Conservation (phyloP, 495 filamentous ascomycete species). For the Penicillium macrosclerotiorum region DNA sequence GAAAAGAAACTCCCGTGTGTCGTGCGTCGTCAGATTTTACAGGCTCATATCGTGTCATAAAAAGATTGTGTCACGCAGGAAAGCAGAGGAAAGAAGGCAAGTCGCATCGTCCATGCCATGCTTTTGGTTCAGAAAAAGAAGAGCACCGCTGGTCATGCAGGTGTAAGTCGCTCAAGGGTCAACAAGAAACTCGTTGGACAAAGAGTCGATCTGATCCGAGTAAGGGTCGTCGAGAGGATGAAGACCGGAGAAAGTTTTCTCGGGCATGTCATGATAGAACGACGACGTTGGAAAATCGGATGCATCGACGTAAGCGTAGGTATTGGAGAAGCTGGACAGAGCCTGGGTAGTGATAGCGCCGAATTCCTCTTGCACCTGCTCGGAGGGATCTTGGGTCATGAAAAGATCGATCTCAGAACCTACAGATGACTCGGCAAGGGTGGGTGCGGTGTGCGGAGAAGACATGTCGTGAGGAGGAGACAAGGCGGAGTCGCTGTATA, state of each 20-base stretch:
- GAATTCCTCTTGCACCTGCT: constrained; percentile 36
- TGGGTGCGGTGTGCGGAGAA: constrained; percentile 41
- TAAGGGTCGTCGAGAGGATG: constrained; percentile 36
- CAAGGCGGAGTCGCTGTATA: constrained; percentile 32
- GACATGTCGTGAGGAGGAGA: constrained; percentile 34
- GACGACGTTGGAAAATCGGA: constrained; percentile 34
- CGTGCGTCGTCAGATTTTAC: constrained; percentile 27
- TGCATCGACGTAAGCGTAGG: constrained; percentile 24
- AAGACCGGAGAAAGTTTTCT: constrained; percentile 34
- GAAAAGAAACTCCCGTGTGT: constrained; percentile 19
- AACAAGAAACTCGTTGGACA: constrained; percentile 28
- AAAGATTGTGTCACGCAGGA: constrained; percentile 16
- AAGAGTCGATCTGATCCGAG: constrained; percentile 25
- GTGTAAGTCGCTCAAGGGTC: constrained; percentile 24
- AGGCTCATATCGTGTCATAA: constrained; percentile 26
- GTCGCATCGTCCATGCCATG: constrained; percentile 17
- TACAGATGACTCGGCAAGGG: constrained; percentile 36
- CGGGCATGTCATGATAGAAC: constrained; percentile 34
- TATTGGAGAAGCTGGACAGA: constrained; percentile 33
- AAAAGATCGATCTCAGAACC: constrained; percentile 48
- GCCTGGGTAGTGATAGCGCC: constrained; percentile 26
- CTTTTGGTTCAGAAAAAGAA: constrained; percentile 5
- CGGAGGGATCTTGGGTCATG: constrained; percentile 39
- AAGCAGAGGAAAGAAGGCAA: constrained; percentile 10
- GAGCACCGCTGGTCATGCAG: constrained; percentile 7